Evolutionary conservation across 2,329 filamentous ascomycete species (phyloP), one percentile per base, ranked within the genome.

Genomic region (Pseudogymnoascus sp.): DNA sequence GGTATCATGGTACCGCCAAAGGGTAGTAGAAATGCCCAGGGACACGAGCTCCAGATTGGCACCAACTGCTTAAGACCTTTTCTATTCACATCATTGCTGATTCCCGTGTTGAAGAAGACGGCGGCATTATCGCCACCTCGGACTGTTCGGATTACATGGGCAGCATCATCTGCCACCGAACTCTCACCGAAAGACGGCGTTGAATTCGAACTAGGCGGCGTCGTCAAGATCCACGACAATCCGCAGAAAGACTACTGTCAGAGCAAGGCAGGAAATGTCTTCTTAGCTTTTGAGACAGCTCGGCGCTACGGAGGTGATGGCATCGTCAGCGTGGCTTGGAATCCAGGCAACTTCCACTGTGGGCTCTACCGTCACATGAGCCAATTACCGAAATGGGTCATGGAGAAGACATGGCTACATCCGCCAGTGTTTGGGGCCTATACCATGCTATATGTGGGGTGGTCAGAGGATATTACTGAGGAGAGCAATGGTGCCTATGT

Each of bases 71-170:
- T 68, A 10, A 65, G 35, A 2, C 64, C 63, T 10, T 62, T 61
- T n/a, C 63, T 68, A 1, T 63, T 68, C 7, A 67, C 63, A 5
- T 31, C 63, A 19, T 42, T 68, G 0, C 74, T 84, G 17, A 77
- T 78, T n/a, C 70, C 75, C 0, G 67, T 74, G 0, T 68, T 83
- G 46, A 35, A 26, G 65, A 17, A 23, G 69, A 69, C 67, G 67
- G 68, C 44, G 65, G 67, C 33, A 3, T 7, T 38, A 37, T 64
- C 46, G 65, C 63, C 33, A 65, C 68, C 35, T 26, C 62, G 31
- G 66, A 67, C 68, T 29, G 69, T 70, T 64, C 21, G 33, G 13
- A 37, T 37, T 37, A 37, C 33, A 5, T 37, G 33, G 33, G 33
- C 33, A 15, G 33, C 33, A 15, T 37, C 33, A 37, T 37, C 33